phyloP scores from a whole-genome alignment of 768 basidiomycete genomes.

The Rhizopogon vulgaris region DNA sequence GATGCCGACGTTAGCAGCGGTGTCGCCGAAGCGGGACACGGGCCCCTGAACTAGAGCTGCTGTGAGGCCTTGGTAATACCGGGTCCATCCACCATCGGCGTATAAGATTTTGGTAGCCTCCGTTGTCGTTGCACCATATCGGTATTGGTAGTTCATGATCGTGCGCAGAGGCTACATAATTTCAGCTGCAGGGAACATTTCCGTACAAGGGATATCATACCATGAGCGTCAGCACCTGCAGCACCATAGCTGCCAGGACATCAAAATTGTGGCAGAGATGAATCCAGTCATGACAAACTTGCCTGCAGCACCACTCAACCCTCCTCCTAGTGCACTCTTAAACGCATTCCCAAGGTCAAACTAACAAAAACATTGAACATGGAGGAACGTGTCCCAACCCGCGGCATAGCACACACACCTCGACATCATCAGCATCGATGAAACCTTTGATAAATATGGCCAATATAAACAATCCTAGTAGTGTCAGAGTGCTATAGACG shows the following conservation, averaged over 20 bases:
- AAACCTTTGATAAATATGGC: conserved; percentile 63
- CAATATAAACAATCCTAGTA: conserved; percentile 34
- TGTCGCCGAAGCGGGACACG: conserved; percentile 86
- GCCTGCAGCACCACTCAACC: conserved; percentile 85
- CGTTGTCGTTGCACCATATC: conserved; percentile 74
- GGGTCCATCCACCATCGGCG: conserved; percentile 69
- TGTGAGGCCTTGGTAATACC: conserved; percentile 83
- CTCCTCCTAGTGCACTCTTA: conserved; percentile 82
- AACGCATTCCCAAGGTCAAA: conserved; percentile 78
- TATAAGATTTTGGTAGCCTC: conserved; percentile 63
- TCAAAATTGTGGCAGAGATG: conserved; percentile 2
- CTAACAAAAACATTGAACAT: conserved; percentile 33
- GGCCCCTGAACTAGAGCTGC: conserved; percentile 88
- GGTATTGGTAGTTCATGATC: conserved; percentile 96
- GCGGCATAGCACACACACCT: conserved; percentile 47
- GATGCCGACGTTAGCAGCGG: conserved; percentile 90
- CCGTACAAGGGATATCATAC: conserved; percentile 11
- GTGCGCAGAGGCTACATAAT: conserved; percentile 77
- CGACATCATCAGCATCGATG: conserved; percentile 59
- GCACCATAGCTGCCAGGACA: conserved; percentile 67
- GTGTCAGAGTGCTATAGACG: conserved; percentile 27
- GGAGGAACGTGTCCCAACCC: conserved; percentile 42
- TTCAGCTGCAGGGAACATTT: background rate
- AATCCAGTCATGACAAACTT: conserved; percentile 4
- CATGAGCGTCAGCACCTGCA: conserved; percentile 91